These are phyloP conservation scores for Taxawa tesnikishii DNA, from an alignment of 2,329 filamentous ascomycete genomes.

Conservation along the genomic window DNA sequence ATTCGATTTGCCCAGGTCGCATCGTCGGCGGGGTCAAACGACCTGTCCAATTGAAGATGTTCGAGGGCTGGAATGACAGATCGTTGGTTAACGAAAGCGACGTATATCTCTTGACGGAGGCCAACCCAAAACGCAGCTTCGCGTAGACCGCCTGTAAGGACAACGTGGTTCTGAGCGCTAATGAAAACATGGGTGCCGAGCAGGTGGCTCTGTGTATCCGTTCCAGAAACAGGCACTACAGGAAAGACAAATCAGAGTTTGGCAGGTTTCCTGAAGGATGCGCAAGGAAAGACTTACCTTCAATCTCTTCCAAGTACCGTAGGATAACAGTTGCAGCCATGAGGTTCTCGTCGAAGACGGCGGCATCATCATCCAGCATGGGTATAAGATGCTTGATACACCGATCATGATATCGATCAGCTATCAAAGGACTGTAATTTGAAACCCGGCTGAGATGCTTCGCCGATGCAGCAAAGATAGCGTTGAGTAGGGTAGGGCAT, in stretches of 20 bases:
- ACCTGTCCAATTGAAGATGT: slow-evolving; percentile 39
- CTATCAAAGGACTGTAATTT: slow-evolving; percentile 35
- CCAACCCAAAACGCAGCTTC: slow-evolving; percentile 45
- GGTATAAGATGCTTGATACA: slow-evolving; percentile 40
- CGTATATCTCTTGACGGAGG: slow-evolving; percentile 47
- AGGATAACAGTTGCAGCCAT: slow-evolving; percentile 46
- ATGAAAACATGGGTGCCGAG: slow-evolving; percentile 23
- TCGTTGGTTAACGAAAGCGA: slow-evolving; percentile 28
- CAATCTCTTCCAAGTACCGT: slow-evolving; percentile 45
- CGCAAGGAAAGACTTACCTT: no score
- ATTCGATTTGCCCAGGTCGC: slow-evolving; percentile 49
- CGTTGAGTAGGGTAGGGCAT: slow-evolving; percentile 42
- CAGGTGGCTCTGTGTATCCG: slow-evolving; percentile 15
- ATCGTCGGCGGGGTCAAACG: slow-evolving; percentile 36
- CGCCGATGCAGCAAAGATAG: slow-evolving; percentile 44
- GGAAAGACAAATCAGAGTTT: no score
- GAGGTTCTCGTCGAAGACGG: slow-evolving; percentile 36
- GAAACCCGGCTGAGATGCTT: slow-evolving; percentile 37
- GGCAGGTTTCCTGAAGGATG: no score
- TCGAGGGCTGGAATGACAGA: slow-evolving; percentile 40
- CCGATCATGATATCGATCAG: slow-evolving; percentile 41
- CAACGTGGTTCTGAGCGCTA: slow-evolving; percentile 16
- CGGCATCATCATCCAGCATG: slow-evolving; percentile 27
- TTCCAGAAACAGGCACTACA: slow-evolving; percentile 14
- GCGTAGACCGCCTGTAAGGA: slow-evolving; percentile 25